Evolutionary conservation across 148 eudicot species (phyloP), one percentile per base, ranked within the genome.

Genomic region (Mesembryanthemum crystallinum): DNA sequence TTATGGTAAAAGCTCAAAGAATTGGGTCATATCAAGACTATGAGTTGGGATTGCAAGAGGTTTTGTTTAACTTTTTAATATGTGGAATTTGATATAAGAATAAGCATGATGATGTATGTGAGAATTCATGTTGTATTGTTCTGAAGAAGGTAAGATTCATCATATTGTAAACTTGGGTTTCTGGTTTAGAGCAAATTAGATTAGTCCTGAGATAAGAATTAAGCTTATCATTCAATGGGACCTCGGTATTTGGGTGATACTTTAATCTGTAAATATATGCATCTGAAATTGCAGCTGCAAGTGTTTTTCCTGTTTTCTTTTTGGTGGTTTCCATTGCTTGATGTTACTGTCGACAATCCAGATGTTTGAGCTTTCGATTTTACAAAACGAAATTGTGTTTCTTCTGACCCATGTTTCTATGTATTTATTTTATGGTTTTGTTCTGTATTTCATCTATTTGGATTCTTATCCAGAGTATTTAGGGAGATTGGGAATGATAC

Each of bases 81-180:
- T 64, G 59, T 62, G 25, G 61, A 10, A 20, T 12, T 54, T 54
- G 1, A 23, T n/a, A 54, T 54, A 21, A 54, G 59, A 54, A 10
- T 21, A 54, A 54, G n/a, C 8, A 57, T 57, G 25, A 57, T 57
- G 61, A 0, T 52, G n/a, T 52, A 66, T 79, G 73, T 73, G 47
- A 27, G 73, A 59, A 58, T 67, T 75, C 78, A 74, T 74, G 35
- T 35, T 74, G 35, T 35, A 47, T 49, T 45, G 10, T 25, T 75
- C 23, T 52, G 27, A 0, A 37, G 21, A 20, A 61, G 27, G 25
- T 39, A 28, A 60, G 51, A 20, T 21, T 57, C 71, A 69, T 18
- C 15, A 64, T 64, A 33, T 62, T 73, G 71, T 29, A 52, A 23
- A 23, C n/a, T 64, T 71, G 69, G 0, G 30, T 33, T 61, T 47